Evolutionary conservation across 768 basidiomycete genomes (phyloP), one percentile per base, ranked within the genome.

Genomic region (Phlebiopsis gigantea): DNA sequence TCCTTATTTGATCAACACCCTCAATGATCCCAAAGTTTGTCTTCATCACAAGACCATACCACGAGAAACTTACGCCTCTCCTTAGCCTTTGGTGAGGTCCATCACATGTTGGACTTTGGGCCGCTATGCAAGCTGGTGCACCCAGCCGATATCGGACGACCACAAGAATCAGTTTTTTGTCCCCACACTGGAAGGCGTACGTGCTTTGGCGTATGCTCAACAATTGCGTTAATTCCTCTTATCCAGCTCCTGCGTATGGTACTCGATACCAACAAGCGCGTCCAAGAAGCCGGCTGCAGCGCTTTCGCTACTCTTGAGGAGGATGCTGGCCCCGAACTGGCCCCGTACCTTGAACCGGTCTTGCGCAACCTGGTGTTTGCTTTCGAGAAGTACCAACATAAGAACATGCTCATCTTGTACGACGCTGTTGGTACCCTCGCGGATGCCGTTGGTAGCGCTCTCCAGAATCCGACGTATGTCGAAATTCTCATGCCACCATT

Each of bases 51-150:
- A 58, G 15, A 21, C n/a, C n/a, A n/a, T n/a, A n/a, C n/a, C n/a
- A n/a, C n/a, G n/a, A n/a, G n/a, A n/a, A n/a, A n/a, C n/a, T n/a
- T n/a, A n/a, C n/a, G 6, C 51, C 26, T 48, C 7, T 61, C 52
- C 25, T 4, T 69, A 96, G 92, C 96, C 97, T 19, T 87, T 98
- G 41, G 92, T 99, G 8, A 87, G 97, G 56, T 98, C 97, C 2
- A 99, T 99, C 66, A 93, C 95, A 15, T 99, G 97, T 70, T 99
- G 97, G 97, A 98, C 96, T 0, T 79, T 99, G n/a, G 96, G 97
- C 15, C 87, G 97, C 50, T 99, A 99, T 72, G 93, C 96, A 29
- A 93, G 90, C 66, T 99, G 97, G 97, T 93, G 90, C 63, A 92
- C 90, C n/a, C 85, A 88, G 67, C 80, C 83, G 25, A 77, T 80